phyloP scores from a whole-genome alignment of 177 flowering plant species.

The Telopea speciosissima region DNA sequence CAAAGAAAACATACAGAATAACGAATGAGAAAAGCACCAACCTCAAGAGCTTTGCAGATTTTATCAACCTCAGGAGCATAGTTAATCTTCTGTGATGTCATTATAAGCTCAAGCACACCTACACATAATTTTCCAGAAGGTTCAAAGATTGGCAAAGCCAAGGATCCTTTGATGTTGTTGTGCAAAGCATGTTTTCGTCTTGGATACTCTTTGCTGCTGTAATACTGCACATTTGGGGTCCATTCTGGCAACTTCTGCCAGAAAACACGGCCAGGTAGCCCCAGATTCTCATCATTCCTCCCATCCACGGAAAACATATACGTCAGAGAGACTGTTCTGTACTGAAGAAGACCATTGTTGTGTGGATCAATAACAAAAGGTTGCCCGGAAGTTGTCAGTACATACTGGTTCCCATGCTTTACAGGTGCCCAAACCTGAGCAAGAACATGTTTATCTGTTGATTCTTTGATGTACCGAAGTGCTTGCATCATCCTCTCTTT shows the following conservation, averaged over 20 bases:
- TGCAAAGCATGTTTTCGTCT: constrained; percentile 71
- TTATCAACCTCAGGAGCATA: constrained; percentile 94
- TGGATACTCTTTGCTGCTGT: constrained; percentile 70
- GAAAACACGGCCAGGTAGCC: constrained; percentile 99
- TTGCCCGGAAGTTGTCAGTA: constrained; percentile 94
- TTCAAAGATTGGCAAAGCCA: constrained; percentile 97
- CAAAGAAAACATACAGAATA: not conserved
- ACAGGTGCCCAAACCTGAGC: constrained; percentile 99
- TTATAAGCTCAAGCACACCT: constrained; percentile 91
- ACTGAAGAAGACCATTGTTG: constrained; percentile 70
- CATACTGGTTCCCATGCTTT: constrained; percentile 50
- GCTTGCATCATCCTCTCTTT: constrained; percentile 92
- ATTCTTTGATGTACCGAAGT: constrained; percentile 70
- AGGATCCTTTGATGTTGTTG: constrained; percentile 74
- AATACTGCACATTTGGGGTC: constrained; percentile 97
- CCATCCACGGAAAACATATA: constrained; percentile 74
- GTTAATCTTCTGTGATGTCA: constrained; percentile 82
- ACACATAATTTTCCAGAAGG: constrained; percentile 77
- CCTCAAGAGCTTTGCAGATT: constrained; percentile 99
- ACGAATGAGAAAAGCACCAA: constrained; percentile 26
- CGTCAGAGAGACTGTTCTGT: constrained; percentile 71
- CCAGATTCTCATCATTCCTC: constrained; percentile 58
- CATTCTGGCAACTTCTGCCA: constrained; percentile 81
- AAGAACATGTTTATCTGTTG: constrained; percentile 68
- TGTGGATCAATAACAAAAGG: constrained; percentile 87